Base-by-base conservation (phyloP, 768 basidiomycete species). In the Leucosporidium scottii region DNA sequence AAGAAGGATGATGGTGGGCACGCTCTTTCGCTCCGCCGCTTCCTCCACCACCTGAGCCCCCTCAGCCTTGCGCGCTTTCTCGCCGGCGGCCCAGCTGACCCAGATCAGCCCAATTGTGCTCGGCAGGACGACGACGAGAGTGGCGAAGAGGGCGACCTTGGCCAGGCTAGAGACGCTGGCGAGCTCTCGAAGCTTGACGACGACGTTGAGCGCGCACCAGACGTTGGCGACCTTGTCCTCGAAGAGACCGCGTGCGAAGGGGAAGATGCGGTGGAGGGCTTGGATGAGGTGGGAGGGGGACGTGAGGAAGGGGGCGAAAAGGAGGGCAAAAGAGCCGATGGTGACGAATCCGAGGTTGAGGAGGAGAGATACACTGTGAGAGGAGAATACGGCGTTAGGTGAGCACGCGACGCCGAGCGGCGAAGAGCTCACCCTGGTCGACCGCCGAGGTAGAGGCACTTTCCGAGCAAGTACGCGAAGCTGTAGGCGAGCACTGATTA, bases 191-290 rank as follows among this genome's bases (percentile, higher is more conserved):
- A 93, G 96, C 77, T 94, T 96, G 79, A 97, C 77, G 20, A 89
- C 78, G 28, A 93, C 86, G 76, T 97, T 91, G 23, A 87, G 85
- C 39, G 91, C 90, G 78, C 93, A 96, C 93, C 93, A 98, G 76
- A 94, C 90, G 77, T 98, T 98, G 50, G 93, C 91, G 28, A 98
- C 93, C 75, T 94, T 93, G 80, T 94, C 91, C 76, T 94, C 92
- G 74, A 93, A 93, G 4, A 93, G 81, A 20, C 93, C 93, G 34
- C 93, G 86, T 9, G 84, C 82, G 76, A 98, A 91, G 0, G 93
- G 93, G 77, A 98, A 98, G 64, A 96, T 91, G 9, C 93, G 86
- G 20, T 81, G 81, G 56, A 93, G 80, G 21, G 89, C 85, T 61
- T 86, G 84, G n/a, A 83, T 67, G 68, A 90, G 82, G 28, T 80